phyloP scores from a whole-genome alignment of 139 green algal genomes.

The Astrephomene gubernaculifera region DNA sequence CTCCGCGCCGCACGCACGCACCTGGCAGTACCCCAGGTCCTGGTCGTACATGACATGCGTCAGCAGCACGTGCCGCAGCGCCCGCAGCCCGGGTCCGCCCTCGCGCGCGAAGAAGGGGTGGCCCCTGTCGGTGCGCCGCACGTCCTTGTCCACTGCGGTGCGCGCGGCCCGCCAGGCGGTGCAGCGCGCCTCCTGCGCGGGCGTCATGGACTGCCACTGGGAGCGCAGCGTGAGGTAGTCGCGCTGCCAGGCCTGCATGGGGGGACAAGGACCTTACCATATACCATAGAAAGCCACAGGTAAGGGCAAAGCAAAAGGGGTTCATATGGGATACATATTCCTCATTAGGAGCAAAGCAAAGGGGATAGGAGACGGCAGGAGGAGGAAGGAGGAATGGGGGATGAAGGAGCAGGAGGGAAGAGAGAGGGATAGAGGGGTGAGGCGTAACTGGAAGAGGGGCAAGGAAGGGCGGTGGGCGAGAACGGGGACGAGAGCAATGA shows the following conservation, averaged over 20 bases:
- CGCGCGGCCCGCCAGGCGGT: constrained; percentile 81
- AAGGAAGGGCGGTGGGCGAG: too few species aligned
- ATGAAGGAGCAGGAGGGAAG: too few species aligned
- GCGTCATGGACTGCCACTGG: constrained; percentile 84
- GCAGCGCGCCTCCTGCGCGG: constrained; percentile 72
- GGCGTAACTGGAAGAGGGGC: too few species aligned
- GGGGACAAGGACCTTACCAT: too few species aligned
- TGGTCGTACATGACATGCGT: constrained; percentile 90
- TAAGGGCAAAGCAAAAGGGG: too few species aligned
- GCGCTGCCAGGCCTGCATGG: constrained; percentile 1
- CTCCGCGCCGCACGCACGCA: not conserved
- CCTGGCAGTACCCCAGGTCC: constrained; percentile 93
- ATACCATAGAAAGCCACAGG: too few species aligned
- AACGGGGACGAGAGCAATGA: too few species aligned
- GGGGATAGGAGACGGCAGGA: too few species aligned
- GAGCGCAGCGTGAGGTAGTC: constrained; percentile 69
- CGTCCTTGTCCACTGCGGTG: constrained; percentile 89
- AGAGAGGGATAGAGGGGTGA: too few species aligned
- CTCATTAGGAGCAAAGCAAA: too few species aligned
- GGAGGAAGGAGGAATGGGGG: too few species aligned
- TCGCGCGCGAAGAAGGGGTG: constrained; percentile 74
- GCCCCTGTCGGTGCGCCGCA: constrained; percentile 76
- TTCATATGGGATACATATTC: too few species aligned
- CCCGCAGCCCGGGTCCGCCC: constrained; percentile 45
- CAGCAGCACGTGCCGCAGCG: constrained; percentile 68